Base-by-base conservation (phyloP, 2,329 filamentous ascomycete species). In the Hymenoscyphus fraxineus region DNA sequence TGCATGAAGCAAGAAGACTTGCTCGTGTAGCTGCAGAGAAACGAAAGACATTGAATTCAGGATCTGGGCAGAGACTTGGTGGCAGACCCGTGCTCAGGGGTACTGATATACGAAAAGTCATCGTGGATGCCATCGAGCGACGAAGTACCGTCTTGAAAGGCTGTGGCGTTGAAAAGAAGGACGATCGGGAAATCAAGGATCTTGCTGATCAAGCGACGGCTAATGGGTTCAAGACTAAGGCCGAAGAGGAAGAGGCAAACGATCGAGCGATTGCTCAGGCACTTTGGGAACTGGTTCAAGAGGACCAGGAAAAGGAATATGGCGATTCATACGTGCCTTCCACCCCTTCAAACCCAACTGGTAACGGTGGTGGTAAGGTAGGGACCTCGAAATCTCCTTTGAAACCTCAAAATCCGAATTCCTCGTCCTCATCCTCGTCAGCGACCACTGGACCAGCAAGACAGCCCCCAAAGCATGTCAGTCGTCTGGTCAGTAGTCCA, bases 161-260 rank as follows among this genome's bases (percentile, higher is more conserved):
- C 2, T 97, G 94, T 75, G 93, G 86, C 13, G 66, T 69, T 32
- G 87, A 86, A 13, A 88, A 84, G 41, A 84, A 85, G 58, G 85
- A 86, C 66, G 87, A 88, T 57, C 79, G 81, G n/a, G 85, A 88
- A 72, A 85, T 93, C 22, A 82, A 83, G 3, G 83, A 87, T 58
- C 84, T 91, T 44, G 81, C 80, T 16, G 84, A 91, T 61, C 80
- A 79, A 65, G 89, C 88, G 44, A 86, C 86, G 6, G 81, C 81
- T 64, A 89, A 89, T 68, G 91, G 92, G 0, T 94, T 96, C 79
- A 85, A 84, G 66, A 97, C 93, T 0, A 85, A 91, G 72, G 92
- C 92, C 0, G 92, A 96, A 69, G 91, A 96, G 75, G 92, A 97
- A 63, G 89, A 93, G 70, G 93, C 92, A 3, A 96, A 97, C 71